Base-by-base conservation (phyloP, 2,329 filamentous ascomycete genomes). In the Orbilia blumenaviensis region DNA sequence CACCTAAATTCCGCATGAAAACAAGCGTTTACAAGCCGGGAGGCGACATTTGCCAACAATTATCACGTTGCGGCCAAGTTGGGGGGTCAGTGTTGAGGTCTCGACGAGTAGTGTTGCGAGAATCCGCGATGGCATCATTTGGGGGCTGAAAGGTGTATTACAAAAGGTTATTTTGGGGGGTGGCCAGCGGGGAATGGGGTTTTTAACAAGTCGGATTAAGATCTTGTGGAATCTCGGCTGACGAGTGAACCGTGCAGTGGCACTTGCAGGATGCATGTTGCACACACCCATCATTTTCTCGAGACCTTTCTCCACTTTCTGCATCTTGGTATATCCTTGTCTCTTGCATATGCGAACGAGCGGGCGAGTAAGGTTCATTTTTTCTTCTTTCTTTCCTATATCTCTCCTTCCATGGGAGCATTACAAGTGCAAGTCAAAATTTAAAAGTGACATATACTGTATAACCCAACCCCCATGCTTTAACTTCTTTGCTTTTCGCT, bases 91-190 rank as follows among this genome's bases (percentile, higher is more conserved):
- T 38, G 10, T 36, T 23, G 29, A 7, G 10, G 32, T 38, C 38
- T 56, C 52, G 52, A 56, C 52, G 52, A 56, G 52, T 56, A 56
- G 52, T 3, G 18, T 56, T 38, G 52, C 52, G 52, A 56, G 52
- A 56, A 56, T 14, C 4, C 18, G 32, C 52, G 36, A 71, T 71
- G 18, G 52, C 66, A 71, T 38, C 66, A 71, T 71, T 63, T 56
- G 32, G 54, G 56, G 66, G 56, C 56, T 63, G 34, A 34, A 71
- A 63, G 66, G 56, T 71, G 66, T 48, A 44, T 44, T 29, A 3
- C 7, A 16, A 50, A 50, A 36, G 16, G 42, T 27, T 23, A 18
- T 34, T 48, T 38, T 9, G 46, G 9, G 4, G 25, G 41, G n/a
- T 16, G 6, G 18, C 18, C 18, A 44, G 32, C 21, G 41, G 41